Evolutionary conservation across 345 rosid genomes (phyloP), one percentile per base, ranked within the genome.

Genomic region (Brassica juncea): DNA sequence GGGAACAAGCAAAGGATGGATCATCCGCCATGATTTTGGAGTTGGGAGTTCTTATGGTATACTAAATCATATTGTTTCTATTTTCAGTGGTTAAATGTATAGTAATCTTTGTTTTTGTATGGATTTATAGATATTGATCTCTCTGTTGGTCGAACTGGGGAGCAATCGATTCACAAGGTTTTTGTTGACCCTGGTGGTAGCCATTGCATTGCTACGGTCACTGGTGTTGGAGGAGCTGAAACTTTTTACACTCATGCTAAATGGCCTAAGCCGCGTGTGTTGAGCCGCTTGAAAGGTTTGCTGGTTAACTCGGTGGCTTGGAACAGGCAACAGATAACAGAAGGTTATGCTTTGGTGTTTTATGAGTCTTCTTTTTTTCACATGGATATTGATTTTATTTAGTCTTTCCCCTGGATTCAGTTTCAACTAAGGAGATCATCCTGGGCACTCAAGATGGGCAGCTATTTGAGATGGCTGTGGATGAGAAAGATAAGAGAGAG

Each of bases 101-200:
- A 9, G 0, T 39, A 34, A 65, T 35, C 5, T 55, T 12, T 54
- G 5, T 14, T 21, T 19, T 19, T 19, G 21, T 37, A 5, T 42
- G 54, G 30, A 25, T 3, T 12, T 71, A 8, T 77, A 95, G 99
- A 95, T 77, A 85, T 89, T 73, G 99, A 95, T 90, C 91, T 95
- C 28, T 89, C 97, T 25, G 89, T 52, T 39, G 99, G 94, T 54
- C 85, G 98, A 77, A 81, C 89, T 68, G 99, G 97, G 31, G 99
- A 95, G 81, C 97, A 89, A 84, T 90, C 94, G 0, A 83, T 95
- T 69, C 98, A 91, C 84, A 87, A 87, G 83, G 96, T 91, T 79
- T 95, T 93, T 82, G 94, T 93, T 68, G 98, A 95, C 86, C 99
- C 99, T 65, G 98, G 98, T 10, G 99, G 99, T 30, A 89, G 97